Evolutionary conservation across 192 early-diverging fungal genomes (phyloP).

Genomic region (Coemansia sp.): DNA sequence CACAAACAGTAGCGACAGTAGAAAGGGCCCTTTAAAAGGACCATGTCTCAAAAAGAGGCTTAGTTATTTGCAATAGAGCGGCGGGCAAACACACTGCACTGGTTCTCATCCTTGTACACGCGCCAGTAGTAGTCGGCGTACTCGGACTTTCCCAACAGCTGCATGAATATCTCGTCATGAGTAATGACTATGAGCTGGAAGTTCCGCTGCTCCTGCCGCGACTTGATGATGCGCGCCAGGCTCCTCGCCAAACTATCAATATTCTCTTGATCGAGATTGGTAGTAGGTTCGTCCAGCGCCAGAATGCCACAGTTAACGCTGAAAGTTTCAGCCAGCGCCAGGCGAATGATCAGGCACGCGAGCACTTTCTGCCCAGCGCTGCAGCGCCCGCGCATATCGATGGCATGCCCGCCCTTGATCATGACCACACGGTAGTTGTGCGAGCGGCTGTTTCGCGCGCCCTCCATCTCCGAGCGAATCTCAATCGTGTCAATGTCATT

Average conservation of each 20-base stretch:
- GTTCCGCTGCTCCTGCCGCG: constrained; percentile 75
- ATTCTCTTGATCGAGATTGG: constrained; percentile 91
- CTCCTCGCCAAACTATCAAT: constrained; percentile 82
- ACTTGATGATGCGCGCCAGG: constrained; percentile 78
- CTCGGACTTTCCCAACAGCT: constrained; percentile 73
- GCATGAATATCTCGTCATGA: constrained; percentile 96
- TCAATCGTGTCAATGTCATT: constrained; percentile 96
- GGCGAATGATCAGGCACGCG: constrained; percentile 92
- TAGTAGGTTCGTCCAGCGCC: constrained; percentile 97
- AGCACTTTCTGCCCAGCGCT: constrained; percentile 97
- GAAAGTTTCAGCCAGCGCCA: constrained; percentile 96
- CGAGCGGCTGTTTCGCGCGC: constrained; percentile 63
- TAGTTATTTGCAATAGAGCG: constrained; percentile 40
- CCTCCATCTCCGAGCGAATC: constrained; percentile 87
- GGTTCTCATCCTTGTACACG: constrained; percentile 75
- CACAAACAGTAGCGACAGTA: constrained; percentile 1
- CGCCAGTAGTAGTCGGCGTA: constrained; percentile 87
- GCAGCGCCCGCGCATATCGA: constrained; percentile 95
- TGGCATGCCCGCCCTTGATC: constrained; percentile 77
- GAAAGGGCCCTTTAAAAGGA: neutral
- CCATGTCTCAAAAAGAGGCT: neutral
- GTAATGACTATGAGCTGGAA: constrained; percentile 99
- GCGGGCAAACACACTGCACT: constrained; percentile 43
- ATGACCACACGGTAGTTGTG: constrained; percentile 96
- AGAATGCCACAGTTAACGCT: constrained; percentile 90